These are phyloP conservation scores for Blumeriella jaapii DNA, from an alignment of 2,329 filamentous ascomycete species.

Conservation along the genomic window DNA sequence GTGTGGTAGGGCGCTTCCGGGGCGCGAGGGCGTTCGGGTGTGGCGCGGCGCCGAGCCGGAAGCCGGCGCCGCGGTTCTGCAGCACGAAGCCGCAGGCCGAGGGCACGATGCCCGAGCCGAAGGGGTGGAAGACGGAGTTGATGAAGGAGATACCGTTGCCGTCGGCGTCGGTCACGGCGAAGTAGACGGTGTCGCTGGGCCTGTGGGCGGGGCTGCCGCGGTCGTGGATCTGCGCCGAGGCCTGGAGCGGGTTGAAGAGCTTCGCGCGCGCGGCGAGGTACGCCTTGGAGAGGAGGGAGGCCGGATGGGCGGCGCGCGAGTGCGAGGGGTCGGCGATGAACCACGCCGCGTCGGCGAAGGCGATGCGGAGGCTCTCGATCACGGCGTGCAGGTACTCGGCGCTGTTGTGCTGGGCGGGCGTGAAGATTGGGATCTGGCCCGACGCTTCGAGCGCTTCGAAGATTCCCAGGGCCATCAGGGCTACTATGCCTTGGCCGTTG, in stretches of 20 bases:
- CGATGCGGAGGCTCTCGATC: slow-evolving; percentile 78
- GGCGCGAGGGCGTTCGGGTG: slow-evolving; percentile 75
- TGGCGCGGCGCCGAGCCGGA: slow-evolving; percentile 56
- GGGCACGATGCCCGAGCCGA: slow-evolving; percentile 81
- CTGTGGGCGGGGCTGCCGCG: slow-evolving; percentile 78
- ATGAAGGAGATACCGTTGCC: slow-evolving; percentile 95
- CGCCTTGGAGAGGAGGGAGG: slow-evolving; percentile 54
- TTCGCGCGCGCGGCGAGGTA: slow-evolving; percentile 63
- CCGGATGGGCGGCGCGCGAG: slow-evolving; percentile 54
- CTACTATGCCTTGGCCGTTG: slow-evolving; percentile 92
- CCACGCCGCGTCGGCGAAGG: slow-evolving; percentile 84
- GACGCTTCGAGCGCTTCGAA: slow-evolving; percentile 71
- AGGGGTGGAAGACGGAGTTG: slow-evolving; percentile 85
- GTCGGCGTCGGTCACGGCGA: slow-evolving; percentile 65
- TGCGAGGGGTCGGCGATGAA: slow-evolving; percentile 77
- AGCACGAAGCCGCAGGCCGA: slow-evolving; percentile 81
- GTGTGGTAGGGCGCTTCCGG: slow-evolving; percentile 92
- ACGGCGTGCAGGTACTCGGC: slow-evolving; percentile 72
- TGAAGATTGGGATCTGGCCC: slow-evolving; percentile 63
- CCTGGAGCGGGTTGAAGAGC: slow-evolving; percentile 45
- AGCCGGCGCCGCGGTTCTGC: slow-evolving; percentile 87
- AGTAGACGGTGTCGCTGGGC: slow-evolving; percentile 90
- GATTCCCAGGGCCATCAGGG: slow-evolving; percentile 87
- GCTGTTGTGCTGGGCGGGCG: slow-evolving; percentile 65
- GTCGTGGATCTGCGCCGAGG: slow-evolving; percentile 45